A percentile compares a stretch with the other conserved stretches of the same genome.
phyloP scores from a whole-genome alignment of 2,329 filamentous ascomycete species.

The Exophiala calicioides region DNA sequence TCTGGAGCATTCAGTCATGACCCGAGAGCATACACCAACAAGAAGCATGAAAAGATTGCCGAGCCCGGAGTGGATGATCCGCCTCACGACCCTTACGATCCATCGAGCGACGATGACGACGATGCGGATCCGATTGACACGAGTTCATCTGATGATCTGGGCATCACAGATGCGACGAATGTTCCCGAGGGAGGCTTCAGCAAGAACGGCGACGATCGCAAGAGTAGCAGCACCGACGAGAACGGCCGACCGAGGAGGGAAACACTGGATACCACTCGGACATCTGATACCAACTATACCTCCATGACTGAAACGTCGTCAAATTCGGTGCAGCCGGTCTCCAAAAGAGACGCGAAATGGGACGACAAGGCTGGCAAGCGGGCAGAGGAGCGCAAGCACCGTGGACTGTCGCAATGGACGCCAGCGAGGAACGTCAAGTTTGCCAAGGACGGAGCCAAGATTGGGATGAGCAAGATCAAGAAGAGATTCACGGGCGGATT shows the following conservation, averaged over 20 bases:
- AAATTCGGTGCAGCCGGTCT: constrained; percentile 20
- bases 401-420: constrained; percentile 93
- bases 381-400: constrained; percentile 75
- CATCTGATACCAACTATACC: constrained; percentile 37
- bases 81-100: constrained; percentile 53
- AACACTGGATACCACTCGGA: constrained; percentile 48
- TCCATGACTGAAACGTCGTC: constrained; percentile 26
- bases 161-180: constrained; percentile 58
- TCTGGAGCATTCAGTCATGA: constrained; percentile 81
- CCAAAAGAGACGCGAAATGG: constrained; percentile 28
- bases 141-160: constrained; percentile 52
- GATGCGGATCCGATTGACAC: constrained; percentile 33
- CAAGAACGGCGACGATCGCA: constrained; percentile 31
- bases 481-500: constrained; percentile 71
- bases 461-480: constrained; percentile 72
- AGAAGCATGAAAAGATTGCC: constrained; percentile 54
- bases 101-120: constrained; percentile 43
- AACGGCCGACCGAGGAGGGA: constrained; percentile 31
- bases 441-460: constrained; percentile 82
- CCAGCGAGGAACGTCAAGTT: constrained; percentile 84
- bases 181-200: constrained; percentile 29
- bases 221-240: constrained; percentile 26
- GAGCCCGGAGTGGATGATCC: constrained; percentile 57
- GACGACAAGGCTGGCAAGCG: constrained; percentile 43
- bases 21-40: constrained; percentile 62